Evolutionary conservation across 1,284 basidiomycete species (phyloP).

Genomic region (Apiotrichum brassicae): DNA sequence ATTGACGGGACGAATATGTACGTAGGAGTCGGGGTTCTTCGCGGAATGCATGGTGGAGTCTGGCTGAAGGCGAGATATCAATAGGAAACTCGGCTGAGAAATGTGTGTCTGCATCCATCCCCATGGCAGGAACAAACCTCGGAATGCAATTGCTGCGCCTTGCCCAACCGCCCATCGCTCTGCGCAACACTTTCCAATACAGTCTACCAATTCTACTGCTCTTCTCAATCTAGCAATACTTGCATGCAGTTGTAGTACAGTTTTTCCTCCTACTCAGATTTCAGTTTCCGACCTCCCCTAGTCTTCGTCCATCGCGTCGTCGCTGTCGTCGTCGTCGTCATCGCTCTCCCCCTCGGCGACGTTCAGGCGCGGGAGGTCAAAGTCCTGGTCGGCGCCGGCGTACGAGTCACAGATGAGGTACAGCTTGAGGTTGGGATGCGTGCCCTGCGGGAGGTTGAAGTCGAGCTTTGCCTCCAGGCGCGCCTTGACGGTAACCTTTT

Average conservation of each 20-base stretch:
- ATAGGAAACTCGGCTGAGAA: too few relatives aligned
- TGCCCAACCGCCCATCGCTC: too few relatives aligned
- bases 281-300: not conserved
- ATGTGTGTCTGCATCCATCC: too few relatives aligned
- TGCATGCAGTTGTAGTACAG: not conserved
- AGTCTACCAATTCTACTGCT: too few relatives aligned
- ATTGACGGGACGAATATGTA: too few relatives aligned
- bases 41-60: too few relatives aligned
- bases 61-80: too few relatives aligned
- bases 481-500: constrained; percentile 82
- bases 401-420: constrained; percentile 93
- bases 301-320: constrained; percentile 18
- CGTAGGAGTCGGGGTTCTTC: too few relatives aligned
- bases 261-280: not conserved
- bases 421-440: constrained; percentile 64
- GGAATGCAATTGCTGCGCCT: too few relatives aligned
- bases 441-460: constrained; percentile 76
- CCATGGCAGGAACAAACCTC: too few relatives aligned
- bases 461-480: constrained; percentile 77
- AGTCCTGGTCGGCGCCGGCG: constrained; percentile 82
- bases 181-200: too few relatives aligned
- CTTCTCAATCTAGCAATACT: not conserved
- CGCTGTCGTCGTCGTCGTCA: constrained; percentile 54
- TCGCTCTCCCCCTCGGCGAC: constrained; percentile 80
- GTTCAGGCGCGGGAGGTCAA: constrained; percentile 67